Evolutionary conservation across 2,329 filamentous ascomycete genomes (phyloP).

Genomic region (Colletotrichum echinochloae): DNA sequence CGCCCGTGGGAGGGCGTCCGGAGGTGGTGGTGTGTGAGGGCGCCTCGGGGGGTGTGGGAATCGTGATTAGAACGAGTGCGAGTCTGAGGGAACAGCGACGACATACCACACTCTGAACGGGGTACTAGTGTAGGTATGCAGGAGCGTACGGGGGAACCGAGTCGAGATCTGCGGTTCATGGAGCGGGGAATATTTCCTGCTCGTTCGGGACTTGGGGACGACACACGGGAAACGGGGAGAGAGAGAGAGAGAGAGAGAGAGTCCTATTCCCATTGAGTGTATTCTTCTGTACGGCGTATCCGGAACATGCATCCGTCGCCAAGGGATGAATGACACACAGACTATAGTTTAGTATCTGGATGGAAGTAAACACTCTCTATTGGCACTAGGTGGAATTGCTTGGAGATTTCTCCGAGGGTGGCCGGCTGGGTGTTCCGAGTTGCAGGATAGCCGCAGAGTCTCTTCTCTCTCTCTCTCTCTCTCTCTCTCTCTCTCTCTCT

Average conservation of each 20-base stretch:
- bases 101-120: no score
- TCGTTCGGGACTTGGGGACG: constrained; percentile 5
- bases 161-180: constrained; percentile 35
- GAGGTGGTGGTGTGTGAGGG: constrained; percentile 1
- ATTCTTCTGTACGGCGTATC: neutral
- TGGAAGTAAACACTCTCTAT: neutral
- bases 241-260: neutral
- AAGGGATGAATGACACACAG: no score
- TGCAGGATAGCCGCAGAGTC: constrained; percentile 4
- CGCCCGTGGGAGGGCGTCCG: neutral
- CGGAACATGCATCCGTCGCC: neutral
- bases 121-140: no score
- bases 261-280: neutral
- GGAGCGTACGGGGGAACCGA: no score
- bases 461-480: neutral
- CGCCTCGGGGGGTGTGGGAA: neutral
- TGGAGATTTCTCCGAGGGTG: neutral
- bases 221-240: constrained; percentile 7
- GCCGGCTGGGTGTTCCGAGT: neutral
- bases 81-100: no score
- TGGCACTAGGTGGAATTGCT: neutral
- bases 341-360: no score
- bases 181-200: constrained; percentile 16
- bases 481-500: neutral
- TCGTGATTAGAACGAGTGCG: constrained; percentile 2